Percentiles rank a stretch among this genome's conserved stretches.
These are phyloP conservation scores for Ophiostoma pallidulum DNA, from an alignment of 2,329 filamentous ascomycete genomes.

Conservation along the genomic window DNA sequence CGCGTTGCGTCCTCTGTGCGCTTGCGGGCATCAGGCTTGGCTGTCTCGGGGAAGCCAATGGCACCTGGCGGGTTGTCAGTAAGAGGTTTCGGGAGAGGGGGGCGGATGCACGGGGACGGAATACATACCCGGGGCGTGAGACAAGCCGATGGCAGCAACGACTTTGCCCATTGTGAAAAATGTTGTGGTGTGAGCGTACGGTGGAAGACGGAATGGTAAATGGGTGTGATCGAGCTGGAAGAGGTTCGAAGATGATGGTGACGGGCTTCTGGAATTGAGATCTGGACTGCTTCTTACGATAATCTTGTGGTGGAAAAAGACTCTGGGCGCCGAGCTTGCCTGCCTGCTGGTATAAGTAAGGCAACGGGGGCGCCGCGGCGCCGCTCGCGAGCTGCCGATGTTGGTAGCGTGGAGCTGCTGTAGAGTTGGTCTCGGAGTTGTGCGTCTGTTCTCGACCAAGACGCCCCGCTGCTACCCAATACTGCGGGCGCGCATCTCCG, in stretches of 20 bases:
- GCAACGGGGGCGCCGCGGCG: too few species aligned
- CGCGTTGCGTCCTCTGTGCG: conserved; percentile 15
- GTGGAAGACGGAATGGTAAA: too few species aligned
- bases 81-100: neutral
- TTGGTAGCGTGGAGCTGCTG: too few species aligned
- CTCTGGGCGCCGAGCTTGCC: too few species aligned
- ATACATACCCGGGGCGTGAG: conserved; percentile 12
- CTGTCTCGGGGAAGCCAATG: conserved; percentile 16
- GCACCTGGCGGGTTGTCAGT: conserved; percentile 6
- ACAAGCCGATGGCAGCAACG: conserved; percentile 14
- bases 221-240: too few species aligned
- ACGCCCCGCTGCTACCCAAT: neutral
- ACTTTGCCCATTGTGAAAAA: conserved; percentile 13
- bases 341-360: too few species aligned
- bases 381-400: too few species aligned
- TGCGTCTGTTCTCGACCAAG: neutral
- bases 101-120: neutral
- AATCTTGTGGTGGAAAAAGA: too few species aligned
- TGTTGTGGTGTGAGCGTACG: neutral
- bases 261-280: too few species aligned
- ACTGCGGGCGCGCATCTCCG: neutral
- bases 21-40: conserved; percentile 13
- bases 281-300: too few species aligned
- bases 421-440: neutral
- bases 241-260: too few species aligned